Conservation (phyloP, 1,284 basidiomycete species). For the Malassezia caprae region DNA sequence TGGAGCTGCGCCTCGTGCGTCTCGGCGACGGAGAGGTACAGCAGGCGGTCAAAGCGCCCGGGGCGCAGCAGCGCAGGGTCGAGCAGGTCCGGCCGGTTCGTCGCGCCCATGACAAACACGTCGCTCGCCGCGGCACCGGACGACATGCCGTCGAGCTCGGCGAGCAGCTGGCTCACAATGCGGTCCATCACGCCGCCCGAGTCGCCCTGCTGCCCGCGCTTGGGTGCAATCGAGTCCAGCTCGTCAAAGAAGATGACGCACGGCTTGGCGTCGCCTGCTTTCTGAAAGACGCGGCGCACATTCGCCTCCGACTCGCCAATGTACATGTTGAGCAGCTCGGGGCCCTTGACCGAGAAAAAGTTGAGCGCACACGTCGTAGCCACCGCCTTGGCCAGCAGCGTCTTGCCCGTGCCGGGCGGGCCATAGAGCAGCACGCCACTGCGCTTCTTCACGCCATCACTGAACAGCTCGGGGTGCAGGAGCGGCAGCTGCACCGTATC, state of each 20-base stretch:
- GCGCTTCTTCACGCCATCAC: conserved; percentile 84
- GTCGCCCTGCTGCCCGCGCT: conserved; percentile 52
- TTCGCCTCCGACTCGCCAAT: conserved; percentile 52
- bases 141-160: conserved; percentile 51
- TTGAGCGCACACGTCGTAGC: conserved; percentile 56
- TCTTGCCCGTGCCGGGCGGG: conserved; percentile 52
- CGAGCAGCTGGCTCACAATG: conserved; percentile 51
- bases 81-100: conserved; percentile 51
- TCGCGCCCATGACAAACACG: conserved; percentile 52
- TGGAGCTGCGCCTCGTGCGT: conserved; percentile 76
- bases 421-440: conserved; percentile 58
- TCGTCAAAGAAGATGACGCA: conserved; percentile 53
- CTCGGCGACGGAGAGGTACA: conserved; percentile 86
- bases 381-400: conserved; percentile 55
- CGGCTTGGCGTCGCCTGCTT: conserved; percentile 51
- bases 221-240: conserved; percentile 51
- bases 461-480: conserved; percentile 86
- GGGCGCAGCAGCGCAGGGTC: conserved; percentile 51
- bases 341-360: conserved; percentile 52
- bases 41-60: conserved; percentile 87
- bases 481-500: conserved; percentile 94
- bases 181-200: conserved; percentile 52
- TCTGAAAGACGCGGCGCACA: conserved; percentile 51
- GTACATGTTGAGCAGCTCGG: conserved; percentile 52
- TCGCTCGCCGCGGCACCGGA: conserved; percentile 47